Conservation (phyloP, 2,329 filamentous ascomycete species). For the Ophiostoma ips region DNA sequence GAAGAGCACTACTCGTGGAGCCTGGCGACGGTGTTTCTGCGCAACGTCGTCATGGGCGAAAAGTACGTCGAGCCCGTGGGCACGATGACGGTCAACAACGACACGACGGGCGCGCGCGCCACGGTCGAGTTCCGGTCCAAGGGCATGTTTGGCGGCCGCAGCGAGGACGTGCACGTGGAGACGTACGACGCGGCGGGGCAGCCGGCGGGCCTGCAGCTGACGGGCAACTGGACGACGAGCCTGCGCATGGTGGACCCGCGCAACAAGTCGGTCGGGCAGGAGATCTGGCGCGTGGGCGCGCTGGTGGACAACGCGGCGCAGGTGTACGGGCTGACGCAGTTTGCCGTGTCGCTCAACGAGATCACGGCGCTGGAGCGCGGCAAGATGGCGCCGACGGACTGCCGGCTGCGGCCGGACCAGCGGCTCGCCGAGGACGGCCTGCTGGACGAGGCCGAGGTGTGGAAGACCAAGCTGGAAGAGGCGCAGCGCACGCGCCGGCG, state of each 20-base stretch:
- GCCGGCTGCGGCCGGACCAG: constrained; percentile 74
- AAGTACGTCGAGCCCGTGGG: constrained; percentile 96
- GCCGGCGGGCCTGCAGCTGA: constrained; percentile 51
- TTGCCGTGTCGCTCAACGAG: constrained; percentile 79
- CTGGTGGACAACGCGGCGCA: constrained; percentile 67
- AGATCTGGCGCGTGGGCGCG: constrained; percentile 65
- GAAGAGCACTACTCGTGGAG: constrained; percentile 84
- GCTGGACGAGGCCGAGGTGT: constrained; percentile 66
- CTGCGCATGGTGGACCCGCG: constrained; percentile 42
- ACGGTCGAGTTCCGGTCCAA: constrained; percentile 85
- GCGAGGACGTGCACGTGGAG: constrained; percentile 75
- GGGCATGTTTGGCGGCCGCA: constrained; percentile 92
- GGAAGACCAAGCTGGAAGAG: constrained; percentile 78
- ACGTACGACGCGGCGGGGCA: constrained; percentile 53
- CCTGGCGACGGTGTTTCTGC: constrained; percentile 75
- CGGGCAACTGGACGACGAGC: constrained; percentile 72
- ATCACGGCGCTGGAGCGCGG: constrained; percentile 65
- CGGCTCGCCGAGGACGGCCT: constrained; percentile 68
- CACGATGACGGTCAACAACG: constrained; percentile 73
- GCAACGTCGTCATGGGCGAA: constrained; percentile 94
- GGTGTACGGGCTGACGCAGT: constrained; percentile 78
- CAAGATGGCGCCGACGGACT: constrained; percentile 69
- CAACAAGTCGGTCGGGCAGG: constrained; percentile 40
- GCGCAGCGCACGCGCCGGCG: constrained; percentile 62
- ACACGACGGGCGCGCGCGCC: constrained; percentile 70